Percentiles rank a stretch among this genome's conserved stretches.
Evolutionary conservation across 306 rosid genomes (phyloP).

Genomic region (Acacia melanoxylon): DNA sequence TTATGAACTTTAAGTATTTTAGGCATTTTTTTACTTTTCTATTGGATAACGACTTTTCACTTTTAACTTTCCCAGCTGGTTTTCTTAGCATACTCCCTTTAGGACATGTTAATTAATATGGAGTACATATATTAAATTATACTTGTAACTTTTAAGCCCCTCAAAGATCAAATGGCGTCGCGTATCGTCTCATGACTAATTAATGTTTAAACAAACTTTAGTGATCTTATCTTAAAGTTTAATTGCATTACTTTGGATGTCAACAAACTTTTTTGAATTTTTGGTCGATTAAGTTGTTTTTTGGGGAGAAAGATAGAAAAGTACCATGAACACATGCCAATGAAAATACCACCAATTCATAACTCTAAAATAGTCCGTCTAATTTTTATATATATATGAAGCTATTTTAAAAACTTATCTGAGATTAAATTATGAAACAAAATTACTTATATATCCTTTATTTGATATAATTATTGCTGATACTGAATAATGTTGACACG

Average conservation of each 20-base stretch:
- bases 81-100: neutral
- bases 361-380: too few species aligned
- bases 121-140: neutral
- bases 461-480: neutral
- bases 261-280: neutral
- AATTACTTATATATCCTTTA: too few species aligned
- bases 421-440: neutral
- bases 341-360: too few species aligned
- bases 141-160: neutral
- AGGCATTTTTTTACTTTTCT: neutral
- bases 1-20: neutral
- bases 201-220: neutral
- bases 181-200: neutral
- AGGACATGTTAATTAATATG: neutral
- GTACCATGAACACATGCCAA: too few species aligned
- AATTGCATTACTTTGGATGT: neutral
- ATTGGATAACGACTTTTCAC: neutral
- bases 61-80: neutral
- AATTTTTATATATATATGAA: too few species aligned
- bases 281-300: too few species aligned
- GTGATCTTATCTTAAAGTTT: neutral
- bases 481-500: too few species aligned
- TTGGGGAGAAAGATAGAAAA: too few species aligned
- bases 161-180: neutral
- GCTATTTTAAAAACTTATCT: too few species aligned